Percentiles rank a stretch among this genome's conserved stretches.
Conservation (phyloP, 2,329 filamentous ascomycete species). For the Fusarium compactum region DNA sequence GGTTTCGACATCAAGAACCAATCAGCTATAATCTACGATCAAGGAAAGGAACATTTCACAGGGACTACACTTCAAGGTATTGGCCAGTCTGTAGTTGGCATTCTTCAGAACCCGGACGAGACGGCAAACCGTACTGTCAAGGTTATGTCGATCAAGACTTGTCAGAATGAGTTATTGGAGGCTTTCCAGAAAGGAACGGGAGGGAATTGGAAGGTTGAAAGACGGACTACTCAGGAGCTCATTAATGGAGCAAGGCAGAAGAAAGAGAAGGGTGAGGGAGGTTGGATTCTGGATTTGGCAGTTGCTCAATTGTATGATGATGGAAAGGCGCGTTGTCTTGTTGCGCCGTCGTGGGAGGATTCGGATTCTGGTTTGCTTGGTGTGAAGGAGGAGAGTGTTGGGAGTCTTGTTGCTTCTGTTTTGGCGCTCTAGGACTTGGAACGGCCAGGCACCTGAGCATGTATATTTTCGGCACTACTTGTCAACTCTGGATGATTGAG, state of each 20-base stretch:
- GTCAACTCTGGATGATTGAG: too few species aligned
- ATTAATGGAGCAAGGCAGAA: conserved; percentile 25
- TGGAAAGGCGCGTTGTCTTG: conserved; percentile 3
- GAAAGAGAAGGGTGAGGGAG: neutral
- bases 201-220: conserved; percentile 12
- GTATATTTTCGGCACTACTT: too few species aligned
- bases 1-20: conserved; percentile 19
- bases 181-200: conserved; percentile 10
- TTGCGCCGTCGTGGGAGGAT: conserved; percentile 20
- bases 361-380: conserved; percentile 29
- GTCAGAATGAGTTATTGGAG: conserved; percentile 25
- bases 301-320: conserved; percentile 28
- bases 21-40: conserved; percentile 21
- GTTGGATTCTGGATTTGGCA: conserved; percentile 32
- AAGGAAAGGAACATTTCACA: conserved; percentile 20
- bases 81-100: conserved; percentile 32
- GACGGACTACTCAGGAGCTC: conserved; percentile 10
- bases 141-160: conserved; percentile 31
- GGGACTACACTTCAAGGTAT: conserved; percentile 31
- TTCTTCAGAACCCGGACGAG: conserved; percentile 20
- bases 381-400: neutral
- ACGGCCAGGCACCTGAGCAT: too few species aligned
- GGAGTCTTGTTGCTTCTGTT: conserved; percentile 7
- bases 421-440: neutral
- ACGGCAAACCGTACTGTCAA: conserved; percentile 26